These are phyloP conservation scores for Rhodotorula sphaerocarpa DNA, from an alignment of 768 basidiomycete species.

Conservation along the genomic window DNA sequence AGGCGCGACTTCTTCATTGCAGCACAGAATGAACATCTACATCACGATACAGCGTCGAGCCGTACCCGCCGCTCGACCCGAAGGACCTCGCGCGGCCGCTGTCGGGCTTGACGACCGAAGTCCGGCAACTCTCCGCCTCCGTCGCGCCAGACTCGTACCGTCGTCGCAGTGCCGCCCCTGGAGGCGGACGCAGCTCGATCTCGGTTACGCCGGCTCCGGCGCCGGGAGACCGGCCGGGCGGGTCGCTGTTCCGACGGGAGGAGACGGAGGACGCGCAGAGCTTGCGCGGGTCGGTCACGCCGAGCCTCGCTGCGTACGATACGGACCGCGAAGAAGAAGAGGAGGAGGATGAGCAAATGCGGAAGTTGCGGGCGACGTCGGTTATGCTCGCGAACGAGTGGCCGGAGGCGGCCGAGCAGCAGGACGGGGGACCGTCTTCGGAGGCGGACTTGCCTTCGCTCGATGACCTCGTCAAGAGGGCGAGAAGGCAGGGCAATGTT, in stretches of 20 bases:
- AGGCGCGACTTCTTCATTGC: too few species aligned
- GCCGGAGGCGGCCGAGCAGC: background rate
- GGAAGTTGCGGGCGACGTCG: constrained; percentile 6
- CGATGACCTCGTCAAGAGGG: background rate
- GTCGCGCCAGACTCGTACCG: constrained; percentile 15
- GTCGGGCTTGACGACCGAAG: constrained; percentile 1
- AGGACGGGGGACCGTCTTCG: too few species aligned
- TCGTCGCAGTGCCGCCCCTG: background rate
- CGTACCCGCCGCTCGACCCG: constrained; percentile 18
- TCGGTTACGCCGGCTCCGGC: constrained; percentile 8
- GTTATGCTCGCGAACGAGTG: background rate
- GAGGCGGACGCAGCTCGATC: background rate
- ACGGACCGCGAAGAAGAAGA: background rate
- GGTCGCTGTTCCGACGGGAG: constrained; percentile 10
- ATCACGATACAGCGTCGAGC: constrained; percentile 20
- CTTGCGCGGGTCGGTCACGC: background rate
- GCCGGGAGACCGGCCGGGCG: background rate
- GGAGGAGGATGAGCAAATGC: constrained; percentile 8
- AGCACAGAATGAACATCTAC: background rate
- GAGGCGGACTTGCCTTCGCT: background rate
- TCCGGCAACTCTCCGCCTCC: constrained; percentile 21
- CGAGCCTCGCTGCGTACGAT: background rate
- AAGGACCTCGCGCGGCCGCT: background rate
- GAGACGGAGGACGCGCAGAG: background rate
- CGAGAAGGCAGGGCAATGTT: background rate